Percentiles rank a stretch among this genome's conserved stretches.
These are phyloP conservation scores for Conringia planisiliqua DNA, from an alignment of 345 rosid genomes.

Conservation along the genomic window DNA sequence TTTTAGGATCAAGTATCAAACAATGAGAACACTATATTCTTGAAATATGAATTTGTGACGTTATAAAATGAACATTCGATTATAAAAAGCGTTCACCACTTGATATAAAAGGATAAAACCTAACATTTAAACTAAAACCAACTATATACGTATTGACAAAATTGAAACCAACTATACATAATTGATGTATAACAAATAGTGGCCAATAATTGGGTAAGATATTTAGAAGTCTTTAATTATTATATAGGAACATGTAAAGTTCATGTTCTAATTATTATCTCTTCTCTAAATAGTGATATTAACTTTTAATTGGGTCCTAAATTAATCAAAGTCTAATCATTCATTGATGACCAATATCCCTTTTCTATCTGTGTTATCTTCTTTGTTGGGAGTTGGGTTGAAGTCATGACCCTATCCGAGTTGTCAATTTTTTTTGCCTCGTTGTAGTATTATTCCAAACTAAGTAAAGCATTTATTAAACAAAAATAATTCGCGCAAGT, in stretches of 20 bases:
- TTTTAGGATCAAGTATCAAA: neutral
- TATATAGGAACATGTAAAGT: conserved; percentile 28
- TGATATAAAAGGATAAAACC: conserved; percentile 8
- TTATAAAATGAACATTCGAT: neutral
- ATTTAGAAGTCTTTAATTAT: conserved; percentile 18
- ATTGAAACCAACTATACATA: conserved; percentile 20
- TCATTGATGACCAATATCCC: conserved; percentile 25
- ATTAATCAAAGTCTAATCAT: conserved; percentile 19
- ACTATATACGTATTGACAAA: conserved; percentile 24
- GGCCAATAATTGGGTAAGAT: conserved; percentile 29
- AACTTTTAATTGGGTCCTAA: conserved; percentile 23
- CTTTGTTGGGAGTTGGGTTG: conserved; percentile 30
- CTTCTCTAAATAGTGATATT: conserved; percentile 9
- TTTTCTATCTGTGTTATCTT: conserved; percentile 34
- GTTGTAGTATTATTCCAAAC: conserved; percentile 27
- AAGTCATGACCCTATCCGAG: conserved; percentile 31
- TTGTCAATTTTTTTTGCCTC: conserved; percentile 28
- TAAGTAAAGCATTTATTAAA: conserved; percentile 14
- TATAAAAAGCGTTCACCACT: neutral
- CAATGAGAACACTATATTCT: neutral
- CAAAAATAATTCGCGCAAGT: conserved; percentile 20
- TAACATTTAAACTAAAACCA: conserved; percentile 15
- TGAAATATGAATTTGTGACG: neutral
- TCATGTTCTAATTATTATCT: conserved; percentile 17
- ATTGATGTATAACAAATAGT: conserved; percentile 23